These are phyloP conservation scores for Pezizomycotina sp. DNA, from an alignment of 2,329 filamentous ascomycete genomes.

Conservation along the genomic window DNA sequence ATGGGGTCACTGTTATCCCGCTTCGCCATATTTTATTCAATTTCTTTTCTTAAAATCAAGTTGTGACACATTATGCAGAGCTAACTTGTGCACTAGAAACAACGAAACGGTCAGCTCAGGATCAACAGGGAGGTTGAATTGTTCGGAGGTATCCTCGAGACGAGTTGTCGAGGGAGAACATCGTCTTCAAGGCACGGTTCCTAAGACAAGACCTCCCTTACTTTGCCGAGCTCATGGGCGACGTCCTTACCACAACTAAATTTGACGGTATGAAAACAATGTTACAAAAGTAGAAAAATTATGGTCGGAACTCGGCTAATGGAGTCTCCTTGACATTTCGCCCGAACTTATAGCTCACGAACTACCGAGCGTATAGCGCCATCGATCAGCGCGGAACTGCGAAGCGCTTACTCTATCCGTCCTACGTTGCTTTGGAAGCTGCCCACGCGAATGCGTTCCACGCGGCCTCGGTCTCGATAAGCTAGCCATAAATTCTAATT, in stretches of 20 bases:
- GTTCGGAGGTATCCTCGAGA: conserved; percentile 71
- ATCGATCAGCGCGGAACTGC: conserved; percentile 61
- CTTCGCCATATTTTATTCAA: conserved; percentile 13
- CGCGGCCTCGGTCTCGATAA: conserved; percentile 68
- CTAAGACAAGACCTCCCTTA: conserved; percentile 90
- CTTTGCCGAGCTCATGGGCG: conserved; percentile 87
- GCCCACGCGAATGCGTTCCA: conserved; percentile 83
- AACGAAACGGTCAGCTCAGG: conserved; percentile 60
- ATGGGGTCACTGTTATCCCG: conserved; percentile 2
- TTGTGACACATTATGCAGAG: too few species aligned
- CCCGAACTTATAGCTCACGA: neutral
- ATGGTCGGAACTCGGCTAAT: neutral
- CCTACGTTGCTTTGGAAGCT: conserved; percentile 64
- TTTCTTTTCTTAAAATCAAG: conserved; percentile 18
- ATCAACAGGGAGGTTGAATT: conserved; percentile 93
- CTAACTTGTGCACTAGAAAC: too few species aligned
- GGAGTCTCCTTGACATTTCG: neutral
- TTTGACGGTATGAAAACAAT: conserved; percentile 49
- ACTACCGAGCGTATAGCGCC: conserved; percentile 34
- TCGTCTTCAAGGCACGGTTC: conserved; percentile 88
- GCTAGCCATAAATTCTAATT: conserved; percentile 58
- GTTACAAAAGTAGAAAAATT: neutral
- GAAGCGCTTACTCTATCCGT: conserved; percentile 46
- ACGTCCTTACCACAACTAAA: conserved; percentile 76
- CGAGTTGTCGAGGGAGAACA: conserved; percentile 81